Base-by-base conservation (phyloP, 1,139 yeast species). In the Magnusiomyces sp. region DNA sequence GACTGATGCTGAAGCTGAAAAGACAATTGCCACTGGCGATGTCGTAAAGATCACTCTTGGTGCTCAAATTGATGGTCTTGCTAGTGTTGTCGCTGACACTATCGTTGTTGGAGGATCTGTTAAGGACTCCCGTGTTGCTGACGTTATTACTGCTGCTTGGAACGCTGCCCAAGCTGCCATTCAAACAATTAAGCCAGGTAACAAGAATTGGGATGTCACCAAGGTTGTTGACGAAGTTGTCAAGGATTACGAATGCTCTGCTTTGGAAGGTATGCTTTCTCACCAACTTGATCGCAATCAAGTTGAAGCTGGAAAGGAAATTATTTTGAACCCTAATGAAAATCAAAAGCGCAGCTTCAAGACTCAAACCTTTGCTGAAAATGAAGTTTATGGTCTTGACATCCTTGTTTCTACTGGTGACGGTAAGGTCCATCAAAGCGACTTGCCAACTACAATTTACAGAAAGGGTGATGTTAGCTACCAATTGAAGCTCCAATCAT, bases 381-480 rank as follows among this genome's bases (percentile, higher is more conserved):
- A 81, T 62, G 90, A 84, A 64, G 92, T 84, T 43, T 84, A 79
- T 64, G 94, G 92, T 47, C 72, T 84, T 60, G 94, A 84, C 62
- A 75, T 84, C 54, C 74, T 84, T 59, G 74, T 84, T 56, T 77
- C 87, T 29, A 74, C 88, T 48, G 79, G 83, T 17, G 76, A 73
- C 51, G 94, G 94, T 55, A 82, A 83, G 71, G 84, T 82, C 55
- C 70, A 71, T 55, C 20, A 39, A 29, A 72, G 81, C 48, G 77
- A 79, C 57, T 74, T 75, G 63, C 77, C 78, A 63, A 83, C 94
- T 56, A 77, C 89, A 40, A 73, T 85, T 59, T 84, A 76, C 76
- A 83, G 84, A 69, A 75, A 83, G 66, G 81, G 87, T 46, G 89
- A 86, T 56, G 75, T 71, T 62, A 74, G 77, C 40, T 84, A 84